Evolutionary conservation across 1,284 basidiomycete genomes (phyloP), one percentile per base, ranked within the genome.

Genomic region (Amanita bisporigera): DNA sequence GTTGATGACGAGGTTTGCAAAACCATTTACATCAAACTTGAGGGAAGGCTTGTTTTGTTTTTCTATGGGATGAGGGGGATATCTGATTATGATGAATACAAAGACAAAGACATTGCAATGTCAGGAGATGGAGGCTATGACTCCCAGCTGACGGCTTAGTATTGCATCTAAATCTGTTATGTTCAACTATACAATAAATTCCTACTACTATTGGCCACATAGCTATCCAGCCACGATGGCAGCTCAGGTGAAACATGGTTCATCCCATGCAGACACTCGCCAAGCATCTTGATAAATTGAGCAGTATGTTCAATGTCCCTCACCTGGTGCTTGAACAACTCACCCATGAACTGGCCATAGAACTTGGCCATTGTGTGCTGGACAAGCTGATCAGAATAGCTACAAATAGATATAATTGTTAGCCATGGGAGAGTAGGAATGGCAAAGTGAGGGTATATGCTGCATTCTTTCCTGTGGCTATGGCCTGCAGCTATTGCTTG

Each of bases 281-380:
- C 85, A 17, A 99, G 84, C 73, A 99, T 86, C 76, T 88, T 89
- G 69, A 98, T 89, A 76, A 99, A 98, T 63, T 90, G 85, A 1
- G 90, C 91, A 64, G 98, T 95, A 74, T 98, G 96, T 67, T n/a
- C n/a, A n/a, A n/a, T n/a, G 79, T 98, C 96, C 78, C 96, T 95
- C 88, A 99, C 91, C 75, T 96, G 94, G 50, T 89, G 87, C 69
- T 93, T 89, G 82, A 97, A 97, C 38, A 84, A 86, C 60, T 94
- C 91, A 67, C 94, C 90, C 75, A 91, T 91, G 79, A 95, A 94
- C 70, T 93, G 92, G 6, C 92, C 92, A 78, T 96, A 98, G 79
- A 97, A 98, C 36, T 92, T 90, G 61, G 92, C 96, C 84, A 96
- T 92, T 1, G 94, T 95, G 58, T 94, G 86, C 49, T 96, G 89